These are phyloP conservation scores for Podila clonocystis DNA, from an alignment of 192 early-diverging fungal genomes.

Conservation along the genomic window DNA sequence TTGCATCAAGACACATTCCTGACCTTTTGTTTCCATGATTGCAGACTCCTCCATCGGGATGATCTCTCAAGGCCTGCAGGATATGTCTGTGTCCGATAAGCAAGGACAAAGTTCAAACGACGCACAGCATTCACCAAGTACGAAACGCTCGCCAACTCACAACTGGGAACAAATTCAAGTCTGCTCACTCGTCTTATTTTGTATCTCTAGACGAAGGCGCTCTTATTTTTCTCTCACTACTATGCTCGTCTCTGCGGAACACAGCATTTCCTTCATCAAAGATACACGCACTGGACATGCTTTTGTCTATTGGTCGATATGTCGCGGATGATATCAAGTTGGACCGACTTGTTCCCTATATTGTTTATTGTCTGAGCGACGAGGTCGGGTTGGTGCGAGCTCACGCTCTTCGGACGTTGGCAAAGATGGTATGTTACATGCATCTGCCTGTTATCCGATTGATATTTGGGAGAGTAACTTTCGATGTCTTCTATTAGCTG, in stretches of 20 bases:
- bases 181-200: not conserved
- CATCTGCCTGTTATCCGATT: not conserved
- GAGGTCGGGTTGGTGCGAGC: conserved; percentile 70
- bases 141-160: not conserved
- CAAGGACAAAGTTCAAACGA: conserved; percentile 9
- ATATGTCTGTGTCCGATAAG: conserved; percentile 15
- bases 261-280: conserved; percentile 75
- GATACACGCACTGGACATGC: conserved; percentile 77
- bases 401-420: conserved; percentile 70
- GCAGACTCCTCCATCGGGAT: not conserved
- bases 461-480: not conserved
- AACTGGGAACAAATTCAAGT: too few relatives aligned
- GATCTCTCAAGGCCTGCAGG: not conserved
- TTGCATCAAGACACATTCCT: not conserved
- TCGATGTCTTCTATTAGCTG: conserved; percentile 55
- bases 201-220: conserved; percentile 65
- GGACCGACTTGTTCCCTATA: conserved; percentile 82
- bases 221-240: conserved; percentile 70
- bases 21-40: not conserved
- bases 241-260: conserved; percentile 79
- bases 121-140: conserved; percentile 36
- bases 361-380: conserved; percentile 73
- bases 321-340: conserved; percentile 77
- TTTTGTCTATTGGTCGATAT: conserved; percentile 72
- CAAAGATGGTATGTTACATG: conserved; percentile 68